Evolutionary conservation across 139 green algal species (phyloP), one percentile per base, ranked within the genome.

Genomic region (Auxenochlorella protothecoides): DNA sequence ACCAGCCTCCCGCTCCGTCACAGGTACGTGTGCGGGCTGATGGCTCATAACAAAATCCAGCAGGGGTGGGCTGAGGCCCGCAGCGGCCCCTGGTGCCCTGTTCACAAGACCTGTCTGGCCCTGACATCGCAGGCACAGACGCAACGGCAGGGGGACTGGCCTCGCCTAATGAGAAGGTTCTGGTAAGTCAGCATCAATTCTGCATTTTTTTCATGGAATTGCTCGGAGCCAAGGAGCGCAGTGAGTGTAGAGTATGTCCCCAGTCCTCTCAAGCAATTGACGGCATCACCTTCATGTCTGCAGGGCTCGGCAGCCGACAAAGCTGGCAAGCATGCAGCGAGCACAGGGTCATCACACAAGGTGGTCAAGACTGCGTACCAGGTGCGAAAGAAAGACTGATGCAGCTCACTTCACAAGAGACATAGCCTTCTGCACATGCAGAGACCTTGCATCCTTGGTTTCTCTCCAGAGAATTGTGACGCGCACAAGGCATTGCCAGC

Each of bases 171-270:
- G 27, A 44, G 27, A 44, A 44, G 27, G 12, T 68, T 68, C 14
- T 27, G 10, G 13, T 52, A 13, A 51, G 7, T 68, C 7, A 68
- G 10, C n/a, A 54, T 52, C 63, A 11, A 2, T 69, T 9, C 27
- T 69, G 65, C 15, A 69, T n/a, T 2, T n/a, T n/a, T 4, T 68
- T 60, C 57, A 77, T 67, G 68, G 59, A 8, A 51, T 65, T 16
- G 67, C 77, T 54, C 44, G 63, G 27, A 51, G 77, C 73, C 55
- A 78, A 76, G 74, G 55, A 72, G 53, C 63, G 74, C 5, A 44
- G 27, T 44, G 27, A 44, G 27, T 44, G 27, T 44, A 44, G 27
- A 44, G 27, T 44, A 44, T 44, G 27, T 44, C 27, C 27, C 27
- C 27, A 44, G 27, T 44, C 27, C 27, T 44, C 27, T 44, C 27